phyloP scores from a whole-genome alignment of 164 flowering plant genomes.

The Piper longum region DNA sequence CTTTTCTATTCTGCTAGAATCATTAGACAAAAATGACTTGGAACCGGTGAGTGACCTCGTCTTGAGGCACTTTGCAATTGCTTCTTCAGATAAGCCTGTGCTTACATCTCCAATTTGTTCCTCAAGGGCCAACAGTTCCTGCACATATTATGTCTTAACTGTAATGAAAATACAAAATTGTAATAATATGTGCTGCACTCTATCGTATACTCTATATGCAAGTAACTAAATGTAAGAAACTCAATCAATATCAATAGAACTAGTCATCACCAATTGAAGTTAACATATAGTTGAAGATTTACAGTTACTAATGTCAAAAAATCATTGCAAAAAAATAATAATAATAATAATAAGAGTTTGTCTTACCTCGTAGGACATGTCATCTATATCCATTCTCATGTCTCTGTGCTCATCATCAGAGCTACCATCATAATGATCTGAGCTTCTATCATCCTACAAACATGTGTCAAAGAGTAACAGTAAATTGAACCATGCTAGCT shows the following conservation, averaged over 20 bases:
- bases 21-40: conserved; percentile 19
- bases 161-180: too few species aligned
- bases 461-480: conserved; percentile 2
- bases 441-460: conserved; percentile 49
- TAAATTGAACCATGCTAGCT: background rate
- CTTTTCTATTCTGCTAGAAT: conserved; percentile 17
- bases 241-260: too few species aligned
- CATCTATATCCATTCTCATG: conserved; percentile 86
- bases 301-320: background rate
- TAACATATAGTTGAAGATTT: too few species aligned
- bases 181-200: too few species aligned
- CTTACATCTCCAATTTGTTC: conserved; percentile 68
- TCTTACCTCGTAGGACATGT: conserved; percentile 90
- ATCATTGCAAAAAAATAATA: too few species aligned
- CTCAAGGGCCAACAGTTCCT: conserved; percentile 84
- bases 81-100: conserved; percentile 60
- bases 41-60: conserved; percentile 27
- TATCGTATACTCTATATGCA: too few species aligned
- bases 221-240: too few species aligned
- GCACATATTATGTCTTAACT: conserved; percentile 3
- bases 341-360: background rate
- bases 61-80: conserved; percentile 32
- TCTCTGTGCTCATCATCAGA: conserved; percentile 61
- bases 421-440: conserved; percentile 36
- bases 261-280: too few species aligned